phyloP scores from a whole-genome alignment of 192 early-diverging fungal genomes.

The Coemansia sp. region DNA sequence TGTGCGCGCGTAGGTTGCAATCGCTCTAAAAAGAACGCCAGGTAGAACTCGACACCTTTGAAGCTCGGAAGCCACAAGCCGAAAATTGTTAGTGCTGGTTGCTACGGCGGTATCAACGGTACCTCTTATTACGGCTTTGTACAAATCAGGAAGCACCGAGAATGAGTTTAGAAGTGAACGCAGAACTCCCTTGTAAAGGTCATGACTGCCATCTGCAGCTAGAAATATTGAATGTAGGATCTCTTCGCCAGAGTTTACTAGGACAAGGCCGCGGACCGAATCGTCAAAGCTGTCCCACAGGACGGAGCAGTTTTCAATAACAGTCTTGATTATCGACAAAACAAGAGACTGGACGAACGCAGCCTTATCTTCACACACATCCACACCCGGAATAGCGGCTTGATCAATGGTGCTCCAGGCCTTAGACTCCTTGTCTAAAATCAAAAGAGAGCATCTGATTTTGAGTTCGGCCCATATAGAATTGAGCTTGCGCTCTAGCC shows the following conservation, averaged over 20 bases:
- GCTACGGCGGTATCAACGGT: conserved; percentile 16
- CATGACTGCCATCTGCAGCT: conserved; percentile 1
- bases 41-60: conserved; percentile 26
- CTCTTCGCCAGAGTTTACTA: conserved; percentile 24
- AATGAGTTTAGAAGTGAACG: conserved; percentile 16
- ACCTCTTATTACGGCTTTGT: conserved; percentile 32
- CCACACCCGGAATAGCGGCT: conserved; percentile 7
- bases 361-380: neutral
- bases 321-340: conserved; percentile 8
- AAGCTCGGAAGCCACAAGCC: conserved; percentile 23
- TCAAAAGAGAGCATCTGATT: conserved; percentile 33
- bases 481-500: conserved; percentile 40
- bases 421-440: conserved; percentile 32
- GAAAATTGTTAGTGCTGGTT: neutral
- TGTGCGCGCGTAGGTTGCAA: conserved; percentile 9
- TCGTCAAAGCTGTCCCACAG: conserved; percentile 41
- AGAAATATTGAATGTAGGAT: conserved; percentile 4
- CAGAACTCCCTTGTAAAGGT: conserved; percentile 7
- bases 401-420: conserved; percentile 2
- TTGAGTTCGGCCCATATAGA: conserved; percentile 46
- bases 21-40: conserved; percentile 33
- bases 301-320: conserved; percentile 25
- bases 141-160: conserved; percentile 32
- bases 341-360: conserved; percentile 24
- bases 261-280: conserved; percentile 37